Evolutionary conservation across 306 rosid species (phyloP), one percentile per base, ranked within the genome.

Genomic region (Quercus agrifolia): DNA sequence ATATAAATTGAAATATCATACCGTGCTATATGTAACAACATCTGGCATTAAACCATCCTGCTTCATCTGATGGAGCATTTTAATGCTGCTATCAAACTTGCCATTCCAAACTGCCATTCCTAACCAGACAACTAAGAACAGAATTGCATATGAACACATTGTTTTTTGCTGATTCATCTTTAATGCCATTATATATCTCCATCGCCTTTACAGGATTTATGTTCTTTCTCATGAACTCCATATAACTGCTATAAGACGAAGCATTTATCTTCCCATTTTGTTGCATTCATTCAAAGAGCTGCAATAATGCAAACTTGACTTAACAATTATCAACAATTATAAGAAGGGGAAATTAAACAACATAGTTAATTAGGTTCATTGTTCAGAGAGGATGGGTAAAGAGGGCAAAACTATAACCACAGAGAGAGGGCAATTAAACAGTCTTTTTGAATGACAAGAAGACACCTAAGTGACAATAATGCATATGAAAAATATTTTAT

Each of bases 231-330:
- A 85, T 84, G 85, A 88, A 90, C 85, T 80, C 91, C 44, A 90
- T 80, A 31, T 91, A 94, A 82, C 86, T 83, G 61, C 93, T 83
- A 83, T 92, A 94, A 56, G 99, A 90, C 27, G 90, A 84, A 20
- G 71, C 87, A 83, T 89, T 85, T 38, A 89, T 54, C 91, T 94
- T 90, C 54, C 85, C 83, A 52, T 83, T 91, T 74, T 91, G 85
- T 87, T 85, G 91, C 99, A 94, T 94, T 97, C 99, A 94, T 75
- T 83, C 82, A 91, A 92, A 94, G 21, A 91, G 86, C 99, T 94
- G 95, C 85, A 89, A 81, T 63, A 25, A 80, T 63, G 35, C 67
- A 69, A 49, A 38, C 10, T 61, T 28, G n/a, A 18, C 3, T 23
- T 51, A 27, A 55, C 21, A 21, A 18, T 44, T 20, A 18, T 44